phyloP scores from a whole-genome alignment of 2,329 filamentous ascomycete species.

The Diaporthe citri region DNA sequence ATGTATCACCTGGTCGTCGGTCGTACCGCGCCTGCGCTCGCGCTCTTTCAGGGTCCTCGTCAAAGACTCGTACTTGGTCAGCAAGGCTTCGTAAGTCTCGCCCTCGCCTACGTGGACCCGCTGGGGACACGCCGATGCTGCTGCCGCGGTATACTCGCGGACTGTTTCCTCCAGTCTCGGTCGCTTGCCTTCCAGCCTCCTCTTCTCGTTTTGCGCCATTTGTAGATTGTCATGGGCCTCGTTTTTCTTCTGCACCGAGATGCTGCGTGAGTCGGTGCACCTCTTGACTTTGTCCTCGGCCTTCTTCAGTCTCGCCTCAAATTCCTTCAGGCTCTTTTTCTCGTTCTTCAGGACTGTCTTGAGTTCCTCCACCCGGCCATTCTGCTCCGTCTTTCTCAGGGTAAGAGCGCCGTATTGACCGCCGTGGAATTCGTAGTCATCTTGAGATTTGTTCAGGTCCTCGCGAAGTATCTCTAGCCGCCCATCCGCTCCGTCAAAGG shows the following conservation, averaged over 20 bases:
- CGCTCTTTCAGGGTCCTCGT: constrained; percentile 68
- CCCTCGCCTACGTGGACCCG: constrained; percentile 74
- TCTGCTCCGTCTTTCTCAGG: constrained; percentile 63
- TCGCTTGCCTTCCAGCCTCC: constrained; percentile 59
- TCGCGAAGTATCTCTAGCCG: constrained; percentile 70
- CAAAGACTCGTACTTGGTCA: constrained; percentile 65
- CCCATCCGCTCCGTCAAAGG: constrained; percentile 76
- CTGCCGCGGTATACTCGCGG: constrained; percentile 66
- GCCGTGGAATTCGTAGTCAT: constrained; percentile 62
- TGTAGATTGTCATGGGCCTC: constrained; percentile 65
- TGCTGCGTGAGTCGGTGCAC: constrained; percentile 61
- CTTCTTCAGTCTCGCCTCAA: constrained; percentile 65
- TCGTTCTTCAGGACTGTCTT: constrained; percentile 52
- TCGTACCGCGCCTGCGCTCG: constrained; percentile 70
- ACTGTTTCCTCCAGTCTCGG: constrained; percentile 63
- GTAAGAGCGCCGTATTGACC: constrained; percentile 66
- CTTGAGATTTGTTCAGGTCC: constrained; percentile 66
- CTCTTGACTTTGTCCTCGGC: constrained; percentile 65
- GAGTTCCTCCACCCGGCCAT: constrained; percentile 55
- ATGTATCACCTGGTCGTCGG: constrained; percentile 73
- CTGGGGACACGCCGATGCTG: constrained; percentile 62
- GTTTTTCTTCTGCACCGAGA: constrained; percentile 74
- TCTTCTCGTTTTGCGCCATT: constrained; percentile 60
- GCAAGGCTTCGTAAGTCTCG: constrained; percentile 71
- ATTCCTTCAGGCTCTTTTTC: constrained; percentile 52